Conservation (phyloP, 768 basidiomycete species). For the Xerocomellus dryophilus region DNA sequence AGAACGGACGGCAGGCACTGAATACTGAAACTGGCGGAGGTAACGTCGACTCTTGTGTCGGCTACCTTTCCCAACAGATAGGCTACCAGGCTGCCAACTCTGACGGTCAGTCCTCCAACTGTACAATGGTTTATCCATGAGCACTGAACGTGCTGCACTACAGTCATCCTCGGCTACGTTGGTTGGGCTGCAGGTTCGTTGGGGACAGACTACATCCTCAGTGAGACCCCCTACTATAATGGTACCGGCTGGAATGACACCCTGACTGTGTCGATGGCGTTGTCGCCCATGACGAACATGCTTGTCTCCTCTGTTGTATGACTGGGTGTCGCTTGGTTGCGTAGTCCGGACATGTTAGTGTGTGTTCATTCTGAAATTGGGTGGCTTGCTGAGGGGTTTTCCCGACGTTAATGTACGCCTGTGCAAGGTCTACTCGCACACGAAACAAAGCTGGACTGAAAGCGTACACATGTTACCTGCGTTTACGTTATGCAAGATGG, state of each 20-base stretch:
- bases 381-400: no score
- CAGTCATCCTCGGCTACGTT: slow-evolving; percentile 52
- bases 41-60: slow-evolving; percentile 46
- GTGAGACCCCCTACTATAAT: slow-evolving; percentile 31
- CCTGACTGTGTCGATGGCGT: slow-evolving; percentile 35
- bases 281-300: slow-evolving; percentile 20
- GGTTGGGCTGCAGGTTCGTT: slow-evolving; percentile 61
- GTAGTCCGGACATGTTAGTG: no score
- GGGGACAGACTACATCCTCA: slow-evolving; percentile 34
- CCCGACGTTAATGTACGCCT: no score
- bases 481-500: no score
- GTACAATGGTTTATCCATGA: neutral
- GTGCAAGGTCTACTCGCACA: no score
- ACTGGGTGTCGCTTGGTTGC: no score
- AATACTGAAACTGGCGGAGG: slow-evolving; percentile 63
- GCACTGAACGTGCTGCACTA: no score
- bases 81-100: slow-evolving; percentile 46
- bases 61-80: slow-evolving; percentile 45
- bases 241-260: slow-evolving; percentile 38
- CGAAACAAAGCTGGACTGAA: no score
- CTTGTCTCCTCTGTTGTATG: neutral
- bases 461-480: no score
- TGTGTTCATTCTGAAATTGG: no score
- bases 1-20: slow-evolving; percentile 50
- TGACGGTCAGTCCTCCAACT: slow-evolving; percentile 37